These are phyloP conservation scores for Aquilaria sinensis DNA, from an alignment of 345 rosid species.

Conservation along the genomic window DNA sequence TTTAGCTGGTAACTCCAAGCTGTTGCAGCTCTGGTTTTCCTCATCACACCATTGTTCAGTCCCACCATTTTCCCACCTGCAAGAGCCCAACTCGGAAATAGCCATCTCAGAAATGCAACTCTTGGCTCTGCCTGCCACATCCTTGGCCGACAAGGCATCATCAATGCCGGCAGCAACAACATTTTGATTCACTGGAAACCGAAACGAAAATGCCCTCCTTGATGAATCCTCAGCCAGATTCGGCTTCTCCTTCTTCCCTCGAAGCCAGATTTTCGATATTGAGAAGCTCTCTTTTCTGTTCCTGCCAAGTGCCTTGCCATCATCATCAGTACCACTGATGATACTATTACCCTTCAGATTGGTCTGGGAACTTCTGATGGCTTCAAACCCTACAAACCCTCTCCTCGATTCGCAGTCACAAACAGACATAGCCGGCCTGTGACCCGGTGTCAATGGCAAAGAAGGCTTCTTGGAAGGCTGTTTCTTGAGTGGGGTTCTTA, in stretches of 20 bases:
- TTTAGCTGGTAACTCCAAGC: slow-evolving; percentile 36
- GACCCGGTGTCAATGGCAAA: slow-evolving; percentile 54
- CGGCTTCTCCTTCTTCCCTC: slow-evolving; percentile 58
- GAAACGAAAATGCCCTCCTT: slow-evolving; percentile 59
- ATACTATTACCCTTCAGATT: slow-evolving; percentile 1
- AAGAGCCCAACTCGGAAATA: slow-evolving; percentile 30
- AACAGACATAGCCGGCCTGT: slow-evolving; percentile 59
- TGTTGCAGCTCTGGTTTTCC: slow-evolving; percentile 38
- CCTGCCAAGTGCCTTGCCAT: slow-evolving; percentile 19
- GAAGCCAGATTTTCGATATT: slow-evolving; percentile 82
- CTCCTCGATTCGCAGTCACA: slow-evolving; percentile 63
- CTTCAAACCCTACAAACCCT: slow-evolving; percentile 39
- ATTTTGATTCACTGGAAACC: slow-evolving; percentile 34
- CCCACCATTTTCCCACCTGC: slow-evolving; percentile 32
- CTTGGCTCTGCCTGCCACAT: slow-evolving; percentile 9
- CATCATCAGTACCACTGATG: slow-evolving; percentile 5
- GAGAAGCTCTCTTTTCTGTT: slow-evolving; percentile 71
- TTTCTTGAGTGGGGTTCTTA: slow-evolving; percentile 57
- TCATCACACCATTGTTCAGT: slow-evolving; percentile 31
- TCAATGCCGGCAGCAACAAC: slow-evolving; percentile 6
- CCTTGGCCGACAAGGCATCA: slow-evolving; percentile 23
- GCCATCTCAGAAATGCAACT: slow-evolving; percentile 35
- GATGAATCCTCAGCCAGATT: slow-evolving; percentile 32
- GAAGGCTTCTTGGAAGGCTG: slow-evolving; percentile 41
- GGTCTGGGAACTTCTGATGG: slow-evolving; percentile 16